Percentiles rank a stretch among this genome's conserved stretches.
Evolutionary conservation across 192 early-diverging fungal genomes (phyloP).

Genomic region (Rhizophagus prolifer): DNA sequence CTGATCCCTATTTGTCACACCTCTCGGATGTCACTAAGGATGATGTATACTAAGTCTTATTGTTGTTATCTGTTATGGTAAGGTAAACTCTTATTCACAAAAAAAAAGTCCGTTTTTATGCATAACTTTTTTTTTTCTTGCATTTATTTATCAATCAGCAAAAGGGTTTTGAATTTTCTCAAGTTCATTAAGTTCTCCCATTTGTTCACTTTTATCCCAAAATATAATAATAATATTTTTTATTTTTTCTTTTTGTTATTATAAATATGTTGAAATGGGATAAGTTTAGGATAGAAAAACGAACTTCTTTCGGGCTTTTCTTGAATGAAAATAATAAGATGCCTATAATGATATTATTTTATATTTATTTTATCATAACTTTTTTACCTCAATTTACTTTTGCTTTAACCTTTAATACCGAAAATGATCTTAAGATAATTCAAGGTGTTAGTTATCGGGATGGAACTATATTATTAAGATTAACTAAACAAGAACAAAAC

Average conservation of each 20-base stretch:
- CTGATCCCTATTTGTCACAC: no score
- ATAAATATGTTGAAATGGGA: neutral
- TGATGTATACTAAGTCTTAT: no score
- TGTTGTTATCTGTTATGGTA: no score
- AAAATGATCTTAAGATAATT: neutral
- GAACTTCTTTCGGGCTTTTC: neutral
- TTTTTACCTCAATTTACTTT: neutral
- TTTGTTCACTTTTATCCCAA: neutral
- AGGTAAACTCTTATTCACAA: no score
- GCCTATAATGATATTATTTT: neutral
- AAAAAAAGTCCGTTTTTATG: no score
- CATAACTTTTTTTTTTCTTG: no score
- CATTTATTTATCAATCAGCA: no score
- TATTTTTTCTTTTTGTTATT: neutral
- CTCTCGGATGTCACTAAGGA: no score
- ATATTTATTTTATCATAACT: neutral
- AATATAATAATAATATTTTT: neutral
- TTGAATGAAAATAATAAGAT: neutral
- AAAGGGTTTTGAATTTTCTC: neutral
- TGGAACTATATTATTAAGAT: neutral
- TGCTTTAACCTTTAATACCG: neutral
- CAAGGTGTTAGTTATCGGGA: neutral
- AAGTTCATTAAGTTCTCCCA: neutral
- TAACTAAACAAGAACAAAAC: neutral
- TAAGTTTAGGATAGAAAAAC: neutral